phyloP scores from a whole-genome alignment of 2,329 filamentous ascomycete species.

The Dryadomyces quercus-mongolicae region DNA sequence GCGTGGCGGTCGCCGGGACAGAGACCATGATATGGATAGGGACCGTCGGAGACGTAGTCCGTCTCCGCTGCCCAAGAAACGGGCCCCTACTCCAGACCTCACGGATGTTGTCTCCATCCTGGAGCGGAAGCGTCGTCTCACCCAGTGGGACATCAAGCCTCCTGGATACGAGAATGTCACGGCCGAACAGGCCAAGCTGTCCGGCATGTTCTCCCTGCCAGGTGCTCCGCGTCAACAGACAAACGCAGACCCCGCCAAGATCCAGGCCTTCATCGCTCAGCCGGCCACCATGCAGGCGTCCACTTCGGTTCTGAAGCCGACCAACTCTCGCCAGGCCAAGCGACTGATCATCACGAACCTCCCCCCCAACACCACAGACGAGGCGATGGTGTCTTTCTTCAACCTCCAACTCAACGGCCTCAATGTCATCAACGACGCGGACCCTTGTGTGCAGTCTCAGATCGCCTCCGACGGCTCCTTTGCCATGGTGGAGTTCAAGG shows the following conservation, averaged over 20 bases:
- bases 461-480: constrained; percentile 69
- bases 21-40: constrained; percentile 39
- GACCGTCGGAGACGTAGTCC: constrained; percentile 57
- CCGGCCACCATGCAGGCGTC: constrained; percentile 48
- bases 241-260: constrained; percentile 75
- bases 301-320: constrained; percentile 62
- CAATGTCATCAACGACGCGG: constrained; percentile 72
- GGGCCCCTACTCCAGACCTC: constrained; percentile 90
- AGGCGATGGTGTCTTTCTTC: constrained; percentile 72
- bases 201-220: constrained; percentile 96
- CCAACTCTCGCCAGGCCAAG: constrained; percentile 88
- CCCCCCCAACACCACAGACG: constrained; percentile 60
- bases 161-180: constrained; percentile 97
- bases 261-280: constrained; percentile 93
- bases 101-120: constrained; percentile 73
- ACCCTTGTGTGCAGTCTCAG: constrained; percentile 77
- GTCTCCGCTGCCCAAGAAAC: constrained; percentile 73
- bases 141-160: constrained; percentile 99
- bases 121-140: constrained; percentile 81
- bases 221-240: constrained; percentile 89
- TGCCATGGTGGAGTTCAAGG: constrained; percentile 84
- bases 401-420: constrained; percentile 95
- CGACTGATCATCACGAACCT: constrained; percentile 82
- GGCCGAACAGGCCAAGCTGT: constrained; percentile 95
- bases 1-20: constrained; percentile 38